A percentile compares a stretch with the other conserved stretches of the same genome.
phyloP scores from a whole-genome alignment of 169 alveolate genomes.

The Toxoplasma gondii region DNA sequence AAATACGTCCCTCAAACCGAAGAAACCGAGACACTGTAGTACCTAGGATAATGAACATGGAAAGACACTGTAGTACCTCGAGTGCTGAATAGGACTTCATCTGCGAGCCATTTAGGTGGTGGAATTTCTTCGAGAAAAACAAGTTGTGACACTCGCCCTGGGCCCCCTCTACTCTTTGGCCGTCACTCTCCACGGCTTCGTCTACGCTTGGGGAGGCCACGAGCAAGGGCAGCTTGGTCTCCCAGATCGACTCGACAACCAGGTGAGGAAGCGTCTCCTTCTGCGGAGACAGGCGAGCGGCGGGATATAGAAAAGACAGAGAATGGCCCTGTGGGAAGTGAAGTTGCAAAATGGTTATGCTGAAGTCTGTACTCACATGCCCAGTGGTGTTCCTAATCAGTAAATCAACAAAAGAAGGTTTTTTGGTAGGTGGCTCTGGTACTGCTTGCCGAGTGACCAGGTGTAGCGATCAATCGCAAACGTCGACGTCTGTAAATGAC shows the following conservation, averaged over 20 bases:
- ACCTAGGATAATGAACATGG: too few relatives aligned
- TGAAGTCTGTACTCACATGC: too few relatives aligned
- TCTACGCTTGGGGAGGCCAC: conserved; percentile 44
- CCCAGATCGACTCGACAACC: conserved; percentile 32
- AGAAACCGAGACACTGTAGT: neutral
- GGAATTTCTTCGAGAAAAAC: conserved; percentile 21
- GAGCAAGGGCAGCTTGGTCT: conserved; percentile 34
- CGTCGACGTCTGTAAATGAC: too few relatives aligned
- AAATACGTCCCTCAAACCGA: too few relatives aligned
- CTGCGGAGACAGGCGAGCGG: too few relatives aligned
- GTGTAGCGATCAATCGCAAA: too few relatives aligned
- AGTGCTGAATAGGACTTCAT: too few relatives aligned
- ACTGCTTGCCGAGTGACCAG: too few relatives aligned
- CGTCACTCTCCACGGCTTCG: conserved; percentile 29
- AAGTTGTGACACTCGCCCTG: neutral
- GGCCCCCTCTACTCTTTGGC: conserved; percentile 32
- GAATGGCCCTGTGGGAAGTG: neutral
- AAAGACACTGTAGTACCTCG: too few relatives aligned
- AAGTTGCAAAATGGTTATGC: neutral
- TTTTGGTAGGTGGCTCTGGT: too few relatives aligned
- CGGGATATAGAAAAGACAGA: neutral
- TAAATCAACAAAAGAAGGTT: too few relatives aligned
- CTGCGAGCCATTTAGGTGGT: neutral
- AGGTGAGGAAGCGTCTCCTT: neutral
- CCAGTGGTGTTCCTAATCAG: too few relatives aligned